Base-by-base conservation (phyloP, 805 yeast species). In the Zygosaccharomyces siamensis region DNA sequence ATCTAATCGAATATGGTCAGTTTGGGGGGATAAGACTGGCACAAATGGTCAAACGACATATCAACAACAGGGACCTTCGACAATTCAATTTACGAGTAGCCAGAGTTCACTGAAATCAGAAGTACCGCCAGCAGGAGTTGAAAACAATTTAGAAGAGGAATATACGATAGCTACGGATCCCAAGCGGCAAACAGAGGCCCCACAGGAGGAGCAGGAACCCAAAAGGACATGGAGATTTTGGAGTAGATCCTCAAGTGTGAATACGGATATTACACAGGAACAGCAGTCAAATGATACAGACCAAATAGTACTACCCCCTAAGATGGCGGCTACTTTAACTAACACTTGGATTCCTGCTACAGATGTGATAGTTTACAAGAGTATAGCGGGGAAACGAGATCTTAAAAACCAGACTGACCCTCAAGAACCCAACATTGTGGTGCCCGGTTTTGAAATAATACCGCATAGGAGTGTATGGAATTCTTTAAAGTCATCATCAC, bases 371-470 rank as follows among this genome's bases (percentile, higher is more conserved):
- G 33, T 59, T 27, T 53, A 49, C 47, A 56, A 55, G 43, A 55
- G 56, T 26, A 53, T 50, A 37, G 42, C 55, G 7, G 52, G 49
- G 24, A 50, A 55, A 16, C 53, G 52, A 10, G 44, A 52, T 1
- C 41, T 52, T 14, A 49, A 48, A 16, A 54, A 49, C 37, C 44
- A 37, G 36, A 50, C 37, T 20, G 60, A 55, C 16, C 50, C 46
- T n/a, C 59, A 53, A 39, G 49, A 47, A 20, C 62, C 62, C 0
- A 66, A 66, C 45, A 57, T 65, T 24, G 57, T 66, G 6, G 65
- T 63, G 2, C 70, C 70, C 3, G 44, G 46, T 36, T 63, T 66
- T 44, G 63, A 65, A 7, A 50, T 61, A 7, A 37, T 66, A 18
- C 70, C 70, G 1, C 47, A 52, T 26, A 52, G 52, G 30, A 53